A percentile compares a stretch with the other conserved stretches of the same genome.
These are phyloP conservation scores for Penicillium italicum DNA, from an alignment of 2,329 filamentous ascomycete species.

Conservation along the genomic window DNA sequence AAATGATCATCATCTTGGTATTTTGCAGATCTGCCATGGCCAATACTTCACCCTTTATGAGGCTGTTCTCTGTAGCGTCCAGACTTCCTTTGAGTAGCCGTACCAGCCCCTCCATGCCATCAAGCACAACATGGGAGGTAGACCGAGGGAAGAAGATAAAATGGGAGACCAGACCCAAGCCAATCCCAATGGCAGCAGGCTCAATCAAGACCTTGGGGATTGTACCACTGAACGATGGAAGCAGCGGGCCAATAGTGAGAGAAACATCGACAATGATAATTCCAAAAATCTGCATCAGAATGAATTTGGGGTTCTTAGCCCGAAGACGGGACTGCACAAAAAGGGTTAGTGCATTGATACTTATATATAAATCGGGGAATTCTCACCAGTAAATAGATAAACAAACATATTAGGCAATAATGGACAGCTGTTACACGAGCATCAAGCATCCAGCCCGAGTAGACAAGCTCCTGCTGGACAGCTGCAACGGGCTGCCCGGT, in stretches of 20 bases:
- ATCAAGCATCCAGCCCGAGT: constrained; percentile 49
- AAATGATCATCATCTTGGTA: constrained; percentile 36
- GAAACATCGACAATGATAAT: constrained; percentile 49
- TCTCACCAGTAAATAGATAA: constrained; percentile 44
- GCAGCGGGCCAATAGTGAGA: constrained; percentile 43
- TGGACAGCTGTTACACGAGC: constrained; percentile 42
- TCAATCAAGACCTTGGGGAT: constrained; percentile 43
- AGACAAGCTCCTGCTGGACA: constrained; percentile 40
- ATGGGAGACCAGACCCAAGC: constrained; percentile 44
- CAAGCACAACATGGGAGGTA: constrained; percentile 46
- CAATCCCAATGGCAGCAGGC: constrained; percentile 47
- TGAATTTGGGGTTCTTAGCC: constrained; percentile 46
- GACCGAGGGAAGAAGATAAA: constrained; percentile 51
- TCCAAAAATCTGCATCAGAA: constrained; percentile 46
- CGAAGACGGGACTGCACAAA: constrained; percentile 41
- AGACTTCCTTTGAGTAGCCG: constrained; percentile 29
- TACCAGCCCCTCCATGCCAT: constrained; percentile 31
- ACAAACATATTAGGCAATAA: constrained; percentile 40
- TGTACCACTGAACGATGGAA: constrained; percentile 42
- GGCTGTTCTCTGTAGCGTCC: constrained; percentile 25
- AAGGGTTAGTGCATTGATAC: background rate
- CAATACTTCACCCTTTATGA: constrained; percentile 16
- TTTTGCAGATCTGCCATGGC: constrained; percentile 25
- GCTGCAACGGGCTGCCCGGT: constrained; percentile 27
- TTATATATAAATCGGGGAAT: background rate